A percentile compares a stretch with the other conserved stretches of the same genome.
Conservation (phyloP, 495 filamentous ascomycete species). For the Durotheca rogersii region DNA sequence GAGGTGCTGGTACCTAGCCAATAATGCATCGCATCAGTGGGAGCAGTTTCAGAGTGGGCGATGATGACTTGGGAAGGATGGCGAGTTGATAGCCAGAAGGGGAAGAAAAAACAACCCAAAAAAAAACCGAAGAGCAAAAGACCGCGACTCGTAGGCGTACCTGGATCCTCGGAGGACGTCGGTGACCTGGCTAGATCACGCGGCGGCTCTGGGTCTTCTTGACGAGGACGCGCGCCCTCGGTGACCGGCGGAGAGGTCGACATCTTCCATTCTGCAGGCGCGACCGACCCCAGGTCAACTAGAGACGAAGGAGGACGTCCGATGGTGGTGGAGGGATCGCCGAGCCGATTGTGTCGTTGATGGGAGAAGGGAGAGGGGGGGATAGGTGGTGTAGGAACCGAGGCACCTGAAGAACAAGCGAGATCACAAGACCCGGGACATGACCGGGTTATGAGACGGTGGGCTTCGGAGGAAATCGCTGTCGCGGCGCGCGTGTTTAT, state of each 20-base stretch:
- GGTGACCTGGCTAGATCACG: conserved; percentile 26
- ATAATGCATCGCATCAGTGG: conserved; percentile 10
- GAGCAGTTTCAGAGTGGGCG: conserved; percentile 2
- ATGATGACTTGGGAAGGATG: not conserved
- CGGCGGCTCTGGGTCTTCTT: conserved; percentile 22
- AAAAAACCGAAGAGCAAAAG: no score
- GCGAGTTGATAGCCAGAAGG: conserved; percentile 3
- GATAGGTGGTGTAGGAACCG: not conserved
- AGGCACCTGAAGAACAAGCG: not conserved
- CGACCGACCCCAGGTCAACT: conserved; percentile 8
- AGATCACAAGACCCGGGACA: not conserved
- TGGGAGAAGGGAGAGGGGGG: not conserved
- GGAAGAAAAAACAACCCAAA: not conserved
- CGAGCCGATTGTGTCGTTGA: not conserved
- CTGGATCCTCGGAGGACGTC: conserved; percentile 25
- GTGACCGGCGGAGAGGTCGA: conserved; percentile 27
- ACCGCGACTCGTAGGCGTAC: conserved; percentile 11
- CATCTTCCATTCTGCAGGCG: conserved; percentile 34
- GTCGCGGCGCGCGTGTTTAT: not conserved
- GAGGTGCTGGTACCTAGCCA: conserved; percentile 27
- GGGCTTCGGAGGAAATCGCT: not conserved
- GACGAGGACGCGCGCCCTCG: conserved; percentile 26
- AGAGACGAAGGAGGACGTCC: not conserved
- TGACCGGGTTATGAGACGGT: not conserved
- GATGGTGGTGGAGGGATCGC: not conserved